Evolutionary conservation across 139 green algal genomes (phyloP).

Genomic region (Picocystis salinarum): DNA sequence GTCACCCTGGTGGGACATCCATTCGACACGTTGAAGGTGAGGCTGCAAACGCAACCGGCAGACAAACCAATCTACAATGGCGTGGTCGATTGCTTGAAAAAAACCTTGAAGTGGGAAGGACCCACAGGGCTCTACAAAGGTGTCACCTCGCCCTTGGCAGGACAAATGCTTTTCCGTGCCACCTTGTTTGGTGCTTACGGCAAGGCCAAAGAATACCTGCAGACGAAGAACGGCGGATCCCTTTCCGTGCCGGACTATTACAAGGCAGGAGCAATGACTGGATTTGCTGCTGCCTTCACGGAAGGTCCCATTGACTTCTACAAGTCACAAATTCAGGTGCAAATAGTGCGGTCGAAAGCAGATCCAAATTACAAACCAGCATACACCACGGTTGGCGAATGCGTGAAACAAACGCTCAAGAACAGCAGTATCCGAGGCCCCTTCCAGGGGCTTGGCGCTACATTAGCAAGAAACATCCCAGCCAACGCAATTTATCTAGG

Average conservation of each 20-base stretch:
- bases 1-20: conserved; percentile 74
- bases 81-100: conserved; percentile 65
- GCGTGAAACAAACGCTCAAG: conserved; percentile 42
- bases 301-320: conserved; percentile 91
- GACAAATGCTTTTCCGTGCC: conserved; percentile 84
- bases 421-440: conserved; percentile 51
- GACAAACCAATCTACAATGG: conserved; percentile 82
- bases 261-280: conserved; percentile 61
- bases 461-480: conserved; percentile 70
- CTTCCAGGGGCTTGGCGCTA: conserved; percentile 66
- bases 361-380: conserved; percentile 68
- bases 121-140: conserved; percentile 79
- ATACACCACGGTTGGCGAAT: conserved; percentile 52
- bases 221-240: conserved; percentile 12
- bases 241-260: conserved; percentile 42
- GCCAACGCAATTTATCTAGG: conserved; percentile 86
- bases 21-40: conserved; percentile 73
- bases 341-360: conserved; percentile 61
- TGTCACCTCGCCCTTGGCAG: conserved; percentile 67
- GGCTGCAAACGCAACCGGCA: conserved; percentile 67
- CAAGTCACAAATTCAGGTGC: conserved; percentile 86
- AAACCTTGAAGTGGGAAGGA: conserved; percentile 79
- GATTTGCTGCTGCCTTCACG: conserved; percentile 62
- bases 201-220: conserved; percentile 53
- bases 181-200: conserved; percentile 73